phyloP scores from a whole-genome alignment of 2,329 filamentous ascomycete genomes.

The Venturia pyrina region DNA sequence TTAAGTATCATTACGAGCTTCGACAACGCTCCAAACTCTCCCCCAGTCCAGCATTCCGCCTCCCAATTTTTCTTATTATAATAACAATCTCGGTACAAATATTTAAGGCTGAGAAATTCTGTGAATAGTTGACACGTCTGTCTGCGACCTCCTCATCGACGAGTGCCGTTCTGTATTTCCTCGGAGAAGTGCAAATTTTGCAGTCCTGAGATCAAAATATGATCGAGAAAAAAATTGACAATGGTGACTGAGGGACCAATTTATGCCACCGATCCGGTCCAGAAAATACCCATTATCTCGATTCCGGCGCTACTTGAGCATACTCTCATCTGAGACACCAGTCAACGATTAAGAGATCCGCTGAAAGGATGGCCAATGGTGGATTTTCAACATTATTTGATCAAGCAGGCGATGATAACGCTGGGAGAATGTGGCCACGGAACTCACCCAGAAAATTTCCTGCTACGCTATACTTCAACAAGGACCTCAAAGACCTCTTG shows the following conservation, averaged over 20 bases:
- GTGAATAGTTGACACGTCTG: neutral
- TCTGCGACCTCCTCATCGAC: neutral
- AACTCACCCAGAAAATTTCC: neutral
- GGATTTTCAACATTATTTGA: neutral
- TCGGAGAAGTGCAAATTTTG: too few species aligned
- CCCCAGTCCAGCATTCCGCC: neutral
- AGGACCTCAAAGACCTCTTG: neutral
- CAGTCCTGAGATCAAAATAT: too few species aligned
- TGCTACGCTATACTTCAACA: neutral
- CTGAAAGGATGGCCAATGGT: neutral
- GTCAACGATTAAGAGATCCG: neutral
- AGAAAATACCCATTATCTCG: neutral
- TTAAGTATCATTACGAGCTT: neutral
- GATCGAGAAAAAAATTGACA: too few species aligned
- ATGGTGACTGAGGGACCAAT: too few species aligned
- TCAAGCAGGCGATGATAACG: neutral
- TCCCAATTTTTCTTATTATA: neutral
- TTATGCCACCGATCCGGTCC: too few species aligned
- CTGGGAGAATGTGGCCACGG: neutral
- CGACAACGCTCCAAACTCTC: neutral
- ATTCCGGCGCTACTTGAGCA: neutral
- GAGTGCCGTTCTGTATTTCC: too few species aligned
- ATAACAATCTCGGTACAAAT: neutral
- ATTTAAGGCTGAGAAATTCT: neutral
- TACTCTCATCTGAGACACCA: neutral